Base-by-base conservation (phyloP, 306 rosid species). In the Malus sieversii region DNA sequence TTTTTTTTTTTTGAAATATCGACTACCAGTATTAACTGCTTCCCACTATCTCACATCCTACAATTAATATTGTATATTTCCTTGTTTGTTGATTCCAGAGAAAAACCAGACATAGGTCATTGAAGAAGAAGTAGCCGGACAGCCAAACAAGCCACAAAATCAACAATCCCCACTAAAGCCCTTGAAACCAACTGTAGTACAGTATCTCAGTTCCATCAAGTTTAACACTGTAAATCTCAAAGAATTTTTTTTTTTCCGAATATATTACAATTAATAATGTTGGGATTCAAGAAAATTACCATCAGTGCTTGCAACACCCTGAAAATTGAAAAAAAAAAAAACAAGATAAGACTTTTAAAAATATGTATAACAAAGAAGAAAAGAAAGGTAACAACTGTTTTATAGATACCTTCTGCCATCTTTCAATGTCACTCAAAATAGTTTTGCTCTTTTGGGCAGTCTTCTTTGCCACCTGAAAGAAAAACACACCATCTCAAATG, bases 241-340 rank as follows among this genome's bases (percentile, higher is more conserved):
- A 32, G 18, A 23, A 4, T 70, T 33, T 33, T 72, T 33, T 33
- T 70, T 68, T 79, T 23, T 60, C 63, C 3, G 11, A 29, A 53
- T 20, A 52, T 19, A 63, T 30, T 53, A 18, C 8, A 32, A 48
- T 5, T 48, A 48, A 48, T 15, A 2, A 48, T 6, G 20, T 6
- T 48, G 15, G 55, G 55, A 13, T 72, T 22, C 44, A 4, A 35
- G 81, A 79, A 77, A 84, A 91, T 78, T 84, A 92, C 99, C 96
- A 84, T 96, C 99, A 42, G 92, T 89, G 81, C 90, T 89, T 66
- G 98, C 97, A 79, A 92, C 96, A 71, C 98, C 99, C 99, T 96
- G 91, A 78, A 83, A 76, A 73, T 69, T 35, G 40, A 23, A 23
- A 25, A 25, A 1, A 35, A 67, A 76, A 72, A 33, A 64, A 72